These are phyloP conservation scores for Magnolia officinalis DNA, from an alignment of 164 flowering plant genomes.

Conservation along the genomic window DNA sequence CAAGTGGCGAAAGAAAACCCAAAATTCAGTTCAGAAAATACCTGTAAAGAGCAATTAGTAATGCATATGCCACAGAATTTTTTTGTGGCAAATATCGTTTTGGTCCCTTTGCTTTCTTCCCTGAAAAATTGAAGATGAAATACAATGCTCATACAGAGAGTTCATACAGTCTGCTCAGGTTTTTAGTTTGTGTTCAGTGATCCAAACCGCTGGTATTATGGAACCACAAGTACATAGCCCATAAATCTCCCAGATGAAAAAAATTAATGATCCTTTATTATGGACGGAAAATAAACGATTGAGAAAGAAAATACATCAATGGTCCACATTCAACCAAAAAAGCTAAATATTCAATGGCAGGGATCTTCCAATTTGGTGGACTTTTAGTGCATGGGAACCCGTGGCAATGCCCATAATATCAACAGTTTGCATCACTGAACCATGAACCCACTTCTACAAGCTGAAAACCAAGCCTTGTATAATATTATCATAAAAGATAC, in stretches of 20 bases:
- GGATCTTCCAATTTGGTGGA: no score
- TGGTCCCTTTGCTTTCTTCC: slow-evolving; percentile 44
- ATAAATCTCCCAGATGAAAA: background rate
- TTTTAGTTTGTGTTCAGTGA: background rate
- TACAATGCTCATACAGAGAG: background rate
- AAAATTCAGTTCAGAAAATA: slow-evolving; percentile 7
- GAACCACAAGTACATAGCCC: background rate
- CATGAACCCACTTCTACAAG: no score
- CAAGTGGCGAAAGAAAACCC: background rate
- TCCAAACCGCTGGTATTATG: background rate
- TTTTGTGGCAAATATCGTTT: slow-evolving; percentile 77
- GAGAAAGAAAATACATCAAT: background rate
- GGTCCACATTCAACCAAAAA: background rate
- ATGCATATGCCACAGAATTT: slow-evolving; percentile 87
- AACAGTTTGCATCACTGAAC: no score
- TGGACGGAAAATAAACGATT: background rate
- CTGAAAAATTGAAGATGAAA: slow-evolving; percentile 27
- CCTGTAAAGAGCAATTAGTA: slow-evolving; percentile 84
- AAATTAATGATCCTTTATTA: background rate
- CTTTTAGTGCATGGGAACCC: no score
- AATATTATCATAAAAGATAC: slow-evolving; percentile 18
- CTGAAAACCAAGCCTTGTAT: background rate
- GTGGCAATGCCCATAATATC: no score
- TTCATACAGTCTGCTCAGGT: background rate
- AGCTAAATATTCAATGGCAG: no score